Conservation (phyloP, 495 filamentous ascomycete genomes). For the Neurospora sp. region DNA sequence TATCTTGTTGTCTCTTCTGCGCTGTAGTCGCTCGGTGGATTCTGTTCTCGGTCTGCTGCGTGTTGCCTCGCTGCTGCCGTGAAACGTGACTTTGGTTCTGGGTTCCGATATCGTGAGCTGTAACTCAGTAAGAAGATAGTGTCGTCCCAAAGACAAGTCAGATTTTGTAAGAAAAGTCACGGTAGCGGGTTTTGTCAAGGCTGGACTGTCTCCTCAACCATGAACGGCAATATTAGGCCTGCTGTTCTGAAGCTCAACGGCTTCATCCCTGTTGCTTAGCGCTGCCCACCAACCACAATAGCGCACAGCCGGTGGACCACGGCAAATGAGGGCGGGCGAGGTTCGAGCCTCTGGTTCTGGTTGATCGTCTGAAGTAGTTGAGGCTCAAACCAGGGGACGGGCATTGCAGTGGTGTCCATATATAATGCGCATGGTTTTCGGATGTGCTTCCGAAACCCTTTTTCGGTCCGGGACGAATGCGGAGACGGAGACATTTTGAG, state of each 20-base stretch:
- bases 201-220: background rate
- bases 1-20: background rate
- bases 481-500: background rate
- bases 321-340: background rate
- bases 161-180: background rate
- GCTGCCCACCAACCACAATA: background rate
- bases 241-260: background rate
- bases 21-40: background rate
- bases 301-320: background rate
- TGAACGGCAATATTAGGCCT: background rate
- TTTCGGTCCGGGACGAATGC: background rate
- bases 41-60: background rate
- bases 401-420: background rate
- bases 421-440: background rate
- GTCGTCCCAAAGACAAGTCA: background rate
- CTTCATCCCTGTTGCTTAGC: background rate
- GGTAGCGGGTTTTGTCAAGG: background rate
- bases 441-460: background rate
- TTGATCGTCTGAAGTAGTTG: background rate
- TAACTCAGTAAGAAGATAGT: background rate
- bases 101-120: background rate
- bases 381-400: background rate
- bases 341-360: background rate
- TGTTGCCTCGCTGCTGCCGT: background rate
- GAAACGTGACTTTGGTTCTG: background rate